A percentile compares a stretch with the other conserved stretches of the same genome.
Conservation (phyloP, 192 early-diverging fungal species). For the Gaertneriomyces semiglobifer region DNA sequence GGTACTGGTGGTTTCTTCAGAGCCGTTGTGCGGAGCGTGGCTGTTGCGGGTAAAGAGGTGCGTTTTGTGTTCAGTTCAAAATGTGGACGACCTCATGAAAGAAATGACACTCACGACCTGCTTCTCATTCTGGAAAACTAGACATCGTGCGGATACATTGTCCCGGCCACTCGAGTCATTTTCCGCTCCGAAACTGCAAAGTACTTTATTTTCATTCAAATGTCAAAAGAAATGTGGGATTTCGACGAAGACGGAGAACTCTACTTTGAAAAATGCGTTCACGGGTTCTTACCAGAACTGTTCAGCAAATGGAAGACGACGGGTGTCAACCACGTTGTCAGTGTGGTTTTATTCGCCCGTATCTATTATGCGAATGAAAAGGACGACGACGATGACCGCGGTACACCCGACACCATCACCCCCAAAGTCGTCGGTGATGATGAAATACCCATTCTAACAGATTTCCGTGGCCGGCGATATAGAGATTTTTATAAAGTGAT, state of each 20-base stretch:
- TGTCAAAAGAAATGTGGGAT: conserved; percentile 96
- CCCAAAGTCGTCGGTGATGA: background rate
- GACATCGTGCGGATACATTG: conserved; percentile 63
- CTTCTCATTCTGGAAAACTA: no score
- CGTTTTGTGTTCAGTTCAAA: no score
- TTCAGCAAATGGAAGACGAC: conserved; percentile 80
- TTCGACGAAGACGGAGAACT: conserved; percentile 97
- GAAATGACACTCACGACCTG: no score
- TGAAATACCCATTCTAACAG: conserved; percentile 14
- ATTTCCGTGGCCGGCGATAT: conserved; percentile 59
- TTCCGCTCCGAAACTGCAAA: conserved; percentile 93
- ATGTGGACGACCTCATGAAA: no score
- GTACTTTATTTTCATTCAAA: conserved; percentile 92
- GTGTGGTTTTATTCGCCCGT: conserved; percentile 89
- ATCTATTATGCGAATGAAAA: conserved; percentile 66
- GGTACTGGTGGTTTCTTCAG: no score
- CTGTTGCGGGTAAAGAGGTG: no score
- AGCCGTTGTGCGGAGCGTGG: no score
- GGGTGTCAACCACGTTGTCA: conserved; percentile 91
- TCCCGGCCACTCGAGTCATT: conserved; percentile 72
- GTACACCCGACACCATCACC: background rate
- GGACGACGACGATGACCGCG: background rate
- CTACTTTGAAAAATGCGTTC: conserved; percentile 88
- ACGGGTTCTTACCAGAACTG: conserved; percentile 83
- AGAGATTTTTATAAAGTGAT: conserved; percentile 95